phyloP scores from a whole-genome alignment of 1,284 basidiomycete genomes.

The Meripilus lineatus region DNA sequence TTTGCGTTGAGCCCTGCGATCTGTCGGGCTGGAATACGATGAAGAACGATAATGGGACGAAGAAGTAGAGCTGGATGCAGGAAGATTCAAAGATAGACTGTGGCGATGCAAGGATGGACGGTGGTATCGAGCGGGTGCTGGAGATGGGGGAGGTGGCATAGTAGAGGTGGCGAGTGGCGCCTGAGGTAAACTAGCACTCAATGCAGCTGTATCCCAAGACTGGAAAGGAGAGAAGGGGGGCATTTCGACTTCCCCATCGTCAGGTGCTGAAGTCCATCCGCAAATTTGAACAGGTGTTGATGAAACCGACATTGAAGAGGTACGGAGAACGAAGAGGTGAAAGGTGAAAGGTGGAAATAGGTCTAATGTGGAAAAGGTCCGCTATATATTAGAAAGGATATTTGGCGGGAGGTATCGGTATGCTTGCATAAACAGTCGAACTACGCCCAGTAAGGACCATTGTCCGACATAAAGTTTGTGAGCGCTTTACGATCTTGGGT shows the following conservation, averaged over 20 bases:
- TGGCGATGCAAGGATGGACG: constrained; percentile 5
- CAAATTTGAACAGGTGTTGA: constrained; percentile 1
- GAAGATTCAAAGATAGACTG: constrained; percentile 5
- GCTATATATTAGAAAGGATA: constrained; percentile 1
- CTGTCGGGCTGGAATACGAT: constrained; percentile 10
- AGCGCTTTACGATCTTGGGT: constrained; percentile 6
- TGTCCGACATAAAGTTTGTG: constrained; percentile 7
- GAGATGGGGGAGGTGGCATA: not conserved
- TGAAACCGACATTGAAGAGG: not conserved
- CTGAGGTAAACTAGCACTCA: not conserved
- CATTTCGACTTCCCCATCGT: constrained; percentile 2
- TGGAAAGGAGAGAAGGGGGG: constrained; percentile 3
- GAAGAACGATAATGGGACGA: constrained; percentile 5
- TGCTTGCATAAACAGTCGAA: not conserved
- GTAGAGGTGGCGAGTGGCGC: not conserved
- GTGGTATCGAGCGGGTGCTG: not conserved
- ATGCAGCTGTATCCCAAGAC: constrained; percentile 1
- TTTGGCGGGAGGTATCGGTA: not conserved
- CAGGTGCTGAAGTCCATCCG: constrained; percentile 3
- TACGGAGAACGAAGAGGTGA: constrained; percentile 1
- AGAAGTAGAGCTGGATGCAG: not conserved
- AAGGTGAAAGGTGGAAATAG: constrained; percentile 2
- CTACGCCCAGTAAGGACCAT: constrained; percentile 9
- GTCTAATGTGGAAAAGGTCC: not conserved
- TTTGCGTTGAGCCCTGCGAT: constrained; percentile 22